Conservation (phyloP, 2,329 filamentous ascomycete species). For the Lachnellula suecica region DNA sequence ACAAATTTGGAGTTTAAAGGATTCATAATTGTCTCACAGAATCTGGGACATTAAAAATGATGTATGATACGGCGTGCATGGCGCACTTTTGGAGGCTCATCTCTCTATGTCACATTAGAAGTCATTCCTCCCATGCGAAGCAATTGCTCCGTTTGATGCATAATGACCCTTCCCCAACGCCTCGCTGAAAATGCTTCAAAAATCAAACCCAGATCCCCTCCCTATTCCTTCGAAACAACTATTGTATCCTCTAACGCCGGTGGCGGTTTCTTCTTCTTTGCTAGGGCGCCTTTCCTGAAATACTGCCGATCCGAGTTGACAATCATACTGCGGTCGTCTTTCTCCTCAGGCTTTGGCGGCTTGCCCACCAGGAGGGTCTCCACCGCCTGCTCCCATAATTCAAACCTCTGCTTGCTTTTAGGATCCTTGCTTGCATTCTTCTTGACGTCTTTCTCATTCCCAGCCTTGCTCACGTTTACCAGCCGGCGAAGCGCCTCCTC, state of each 20-base stretch:
- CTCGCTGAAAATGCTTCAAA: slow-evolving; percentile 20
- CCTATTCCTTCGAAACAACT: background rate
- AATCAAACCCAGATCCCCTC: background rate
- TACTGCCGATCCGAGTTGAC: slow-evolving; percentile 57
- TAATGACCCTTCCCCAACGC: slow-evolving; percentile 5
- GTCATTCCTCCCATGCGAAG: background rate
- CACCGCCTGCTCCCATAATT: slow-evolving; percentile 63
- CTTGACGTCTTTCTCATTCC: slow-evolving; percentile 64
- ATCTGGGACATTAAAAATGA: background rate
- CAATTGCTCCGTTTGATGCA: slow-evolving; percentile 1
- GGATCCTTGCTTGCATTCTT: slow-evolving; percentile 48
- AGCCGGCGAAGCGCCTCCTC: slow-evolving; percentile 61
- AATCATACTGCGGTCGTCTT: slow-evolving; percentile 64
- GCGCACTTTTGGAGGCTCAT: background rate
- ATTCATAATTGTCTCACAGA: background rate
- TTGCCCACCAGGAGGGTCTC: slow-evolving; percentile 41
- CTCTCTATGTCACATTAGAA: background rate
- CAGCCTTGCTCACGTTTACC: slow-evolving; percentile 61
- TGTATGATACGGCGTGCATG: background rate
- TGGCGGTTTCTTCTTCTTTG: slow-evolving; percentile 19
- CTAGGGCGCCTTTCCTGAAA: slow-evolving; percentile 42
- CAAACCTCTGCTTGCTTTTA: slow-evolving; percentile 53
- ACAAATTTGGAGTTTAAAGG: background rate
- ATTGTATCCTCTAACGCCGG: background rate
- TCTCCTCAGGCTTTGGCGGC: slow-evolving; percentile 27